Evolutionary conservation across 306 rosid species (phyloP), one percentile per base, ranked within the genome.

Genomic region (Rosa persica): DNA sequence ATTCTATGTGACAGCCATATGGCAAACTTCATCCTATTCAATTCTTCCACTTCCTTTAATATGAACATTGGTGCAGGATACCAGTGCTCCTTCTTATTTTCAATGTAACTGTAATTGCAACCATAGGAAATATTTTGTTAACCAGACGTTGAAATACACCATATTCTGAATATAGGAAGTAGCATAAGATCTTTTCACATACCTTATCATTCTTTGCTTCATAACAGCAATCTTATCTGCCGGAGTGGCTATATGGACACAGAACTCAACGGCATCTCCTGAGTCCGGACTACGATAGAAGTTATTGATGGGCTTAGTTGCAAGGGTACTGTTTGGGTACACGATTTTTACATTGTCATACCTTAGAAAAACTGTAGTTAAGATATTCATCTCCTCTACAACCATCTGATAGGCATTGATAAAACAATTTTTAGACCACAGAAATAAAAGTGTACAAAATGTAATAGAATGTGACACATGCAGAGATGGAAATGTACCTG

Each of bases 301-400:
- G 87, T 96, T 93, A 70, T 86, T 5, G 79, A 96, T 87, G 36
- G 92, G 76, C 82, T 89, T 89, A 3, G 92, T 90, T 20, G 97
- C 84, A 30, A 96, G 99, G 76, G 89, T 81, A 55, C 82, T 87
- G 80, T 96, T 96, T 0, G 99, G 99, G 78, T 64, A 86, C 66
- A 70, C 75, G 9, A 87, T 40, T 88, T 88, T 96, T 6, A 74
- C 48, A 70, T 96, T 93, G 81, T 96, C 99, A 34, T 47, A 84
- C 81, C 91, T 89, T 76, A 96, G 77, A 80, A 96, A 96, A 80
- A 93, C n/a, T 22, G 98, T 96, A 34, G 97, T 91, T 86, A 96
- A 85, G 85, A 96, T 91, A 86, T 96, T 96, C 99, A 96, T 96
- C 75, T 96, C 99, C 85, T 96, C 99, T 38, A 93, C 99, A 55